These are phyloP conservation scores for Botrytis fabae DNA, from an alignment of 2,329 filamentous ascomycete genomes.

Conservation along the genomic window DNA sequence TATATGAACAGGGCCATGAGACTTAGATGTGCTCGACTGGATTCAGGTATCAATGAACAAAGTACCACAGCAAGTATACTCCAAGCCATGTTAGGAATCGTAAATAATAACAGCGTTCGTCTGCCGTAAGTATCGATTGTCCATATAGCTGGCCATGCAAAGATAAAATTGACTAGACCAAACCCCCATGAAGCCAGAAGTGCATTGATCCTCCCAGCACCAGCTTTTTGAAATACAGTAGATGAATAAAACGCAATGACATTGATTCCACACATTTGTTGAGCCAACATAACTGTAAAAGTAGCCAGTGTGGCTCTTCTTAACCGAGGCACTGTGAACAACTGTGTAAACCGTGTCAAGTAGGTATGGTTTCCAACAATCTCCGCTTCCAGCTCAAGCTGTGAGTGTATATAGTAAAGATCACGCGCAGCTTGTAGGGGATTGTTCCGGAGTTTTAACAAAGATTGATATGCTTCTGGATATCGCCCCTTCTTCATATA, in stretches of 20 bases:
- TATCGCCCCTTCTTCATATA: conserved; percentile 62
- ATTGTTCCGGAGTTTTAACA: conserved; percentile 57
- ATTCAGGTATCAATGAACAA: conserved; percentile 51
- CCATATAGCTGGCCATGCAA: conserved; percentile 51
- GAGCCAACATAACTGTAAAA: conserved; percentile 61
- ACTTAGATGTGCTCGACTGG: conserved; percentile 48
- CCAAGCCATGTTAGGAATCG: conserved; percentile 68
- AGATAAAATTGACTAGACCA: conserved; percentile 52
- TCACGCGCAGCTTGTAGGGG: conserved; percentile 62
- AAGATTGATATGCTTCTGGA: conserved; percentile 54
- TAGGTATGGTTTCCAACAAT: conserved; percentile 39
- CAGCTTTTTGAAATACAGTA: conserved; percentile 60
- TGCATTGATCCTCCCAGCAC: conserved; percentile 50
- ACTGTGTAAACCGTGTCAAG: conserved; percentile 59
- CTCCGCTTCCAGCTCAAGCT: conserved; percentile 49
- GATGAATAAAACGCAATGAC: conserved; percentile 77
- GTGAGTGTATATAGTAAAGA: conserved; percentile 59
- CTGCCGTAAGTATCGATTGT: conserved; percentile 68
- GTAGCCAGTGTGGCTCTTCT: conserved; percentile 74
- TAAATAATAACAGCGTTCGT: conserved; percentile 61
- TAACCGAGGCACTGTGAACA: conserved; percentile 68
- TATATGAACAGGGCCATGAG: conserved; percentile 64
- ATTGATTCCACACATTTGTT: conserved; percentile 43
- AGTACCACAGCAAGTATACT: conserved; percentile 61
- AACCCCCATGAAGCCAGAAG: conserved; percentile 23